These are phyloP conservation scores for Corymbia calophylla DNA, from an alignment of 441 rosid species.

Conservation along the genomic window DNA sequence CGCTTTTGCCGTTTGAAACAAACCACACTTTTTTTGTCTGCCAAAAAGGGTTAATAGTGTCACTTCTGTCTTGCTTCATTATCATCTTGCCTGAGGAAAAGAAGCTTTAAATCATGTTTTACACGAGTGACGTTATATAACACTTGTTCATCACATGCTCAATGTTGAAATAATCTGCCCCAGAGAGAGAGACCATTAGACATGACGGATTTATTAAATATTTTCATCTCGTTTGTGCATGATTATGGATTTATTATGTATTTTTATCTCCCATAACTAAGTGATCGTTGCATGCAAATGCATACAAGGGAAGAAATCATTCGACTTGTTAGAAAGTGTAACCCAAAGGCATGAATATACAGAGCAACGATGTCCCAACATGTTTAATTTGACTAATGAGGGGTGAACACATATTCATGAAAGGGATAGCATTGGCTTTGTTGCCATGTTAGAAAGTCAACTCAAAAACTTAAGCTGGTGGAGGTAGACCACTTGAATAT, in stretches of 20 bases:
- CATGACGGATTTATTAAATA: too few relatives aligned
- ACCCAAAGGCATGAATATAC: background rate
- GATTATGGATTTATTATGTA: too few relatives aligned
- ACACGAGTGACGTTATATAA: background rate
- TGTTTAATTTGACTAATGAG: background rate
- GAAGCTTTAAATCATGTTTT: background rate
- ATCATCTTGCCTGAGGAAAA: background rate
- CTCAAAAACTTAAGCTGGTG: too few relatives aligned
- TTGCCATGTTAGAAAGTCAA: too few relatives aligned
- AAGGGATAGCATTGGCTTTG: background rate
- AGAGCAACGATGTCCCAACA: background rate
- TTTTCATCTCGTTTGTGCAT: too few relatives aligned
- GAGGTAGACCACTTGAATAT: too few relatives aligned
- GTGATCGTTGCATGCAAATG: too few relatives aligned
- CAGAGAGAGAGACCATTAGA: too few relatives aligned
- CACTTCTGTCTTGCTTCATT: background rate
- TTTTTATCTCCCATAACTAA: too few relatives aligned
- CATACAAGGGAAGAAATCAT: background rate
- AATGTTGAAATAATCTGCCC: too few relatives aligned
- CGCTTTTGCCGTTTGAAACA: background rate
- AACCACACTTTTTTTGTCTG: background rate
- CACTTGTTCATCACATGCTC: background rate
- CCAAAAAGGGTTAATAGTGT: background rate
- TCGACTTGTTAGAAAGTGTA: background rate
- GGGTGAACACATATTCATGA: accelerated